Evolutionary conservation across 2,329 filamentous ascomycete genomes (phyloP), one percentile per base, ranked within the genome.

Genomic region (Passalora sequoiae): DNA sequence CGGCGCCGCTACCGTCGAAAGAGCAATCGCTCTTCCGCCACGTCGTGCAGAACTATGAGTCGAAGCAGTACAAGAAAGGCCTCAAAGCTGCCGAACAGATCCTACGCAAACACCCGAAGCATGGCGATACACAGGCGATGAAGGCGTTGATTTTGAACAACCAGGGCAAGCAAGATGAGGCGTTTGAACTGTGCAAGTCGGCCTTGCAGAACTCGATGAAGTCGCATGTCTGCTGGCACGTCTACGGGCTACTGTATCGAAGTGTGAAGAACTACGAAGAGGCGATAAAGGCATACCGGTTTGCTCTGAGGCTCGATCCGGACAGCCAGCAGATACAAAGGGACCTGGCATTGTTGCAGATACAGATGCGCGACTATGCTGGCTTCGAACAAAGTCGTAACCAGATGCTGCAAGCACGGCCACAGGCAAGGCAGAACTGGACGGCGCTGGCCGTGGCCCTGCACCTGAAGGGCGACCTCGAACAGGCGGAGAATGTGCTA

Each of bases 211-310:
- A 89, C 60, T 89, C 97, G 66, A 97, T 98, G 89, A 96, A 94
- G 73, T 96, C 89, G 60, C 91, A 97, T 69, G 89, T 98, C 60
- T 97, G 89, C 75, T 98, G 92, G 92, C 94, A 98, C 68, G 92
- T 98, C 49, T 98, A 97, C 66, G 92, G 94, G 22, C 71, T 98
- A 56, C 77, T 98, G 38, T 97, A 94, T 70, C 83, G 91, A 39
- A 84, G 87, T 37, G 84, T 86, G 63, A 97, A 97, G 76, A 97
- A 98, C 69, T 97, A 94, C 59, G 92, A 97, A 66, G 92, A 97
- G 71, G 91, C 94, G 7, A 96, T 96, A 72, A 97, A 97, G 75
- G 94, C 92, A 46, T 98, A 98, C 75, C 94, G 94, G 66, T 95
- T 94, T 67, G 92, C 92, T 12, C 73, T 98, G 57, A 83, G 81